Conservation (phyloP, 1,284 basidiomycete species). For the Fomitopsis pinicola region DNA sequence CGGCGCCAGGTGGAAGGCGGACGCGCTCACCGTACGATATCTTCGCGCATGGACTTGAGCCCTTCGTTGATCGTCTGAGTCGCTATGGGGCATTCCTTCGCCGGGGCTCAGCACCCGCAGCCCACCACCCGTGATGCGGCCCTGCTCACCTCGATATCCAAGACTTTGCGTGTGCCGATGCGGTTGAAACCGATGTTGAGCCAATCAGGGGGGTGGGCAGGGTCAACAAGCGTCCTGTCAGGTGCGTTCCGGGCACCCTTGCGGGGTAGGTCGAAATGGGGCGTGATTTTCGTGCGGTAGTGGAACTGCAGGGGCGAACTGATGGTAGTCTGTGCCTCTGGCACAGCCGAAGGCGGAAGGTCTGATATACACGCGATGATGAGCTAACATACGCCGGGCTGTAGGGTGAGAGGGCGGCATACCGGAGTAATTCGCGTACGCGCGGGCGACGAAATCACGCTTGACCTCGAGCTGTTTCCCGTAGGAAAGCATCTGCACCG, state of each 20-base stretch:
- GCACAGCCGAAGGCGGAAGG: slow-evolving; percentile 56
- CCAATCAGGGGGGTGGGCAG: slow-evolving; percentile 46
- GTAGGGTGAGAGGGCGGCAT: slow-evolving; percentile 13
- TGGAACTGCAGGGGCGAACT: slow-evolving; percentile 85
- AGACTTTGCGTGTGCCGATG: slow-evolving; percentile 69
- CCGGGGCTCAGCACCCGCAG: background rate
- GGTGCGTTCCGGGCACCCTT: slow-evolving; percentile 41
- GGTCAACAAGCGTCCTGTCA: slow-evolving; percentile 16
- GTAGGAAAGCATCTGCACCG: slow-evolving; percentile 78
- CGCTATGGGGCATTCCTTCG: slow-evolving; percentile 89
- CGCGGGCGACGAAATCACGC: slow-evolving; percentile 81
- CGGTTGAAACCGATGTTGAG: slow-evolving; percentile 89
- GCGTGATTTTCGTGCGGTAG: slow-evolving; percentile 97
- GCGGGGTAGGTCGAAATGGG: slow-evolving; percentile 87
- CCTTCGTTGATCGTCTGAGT: slow-evolving; percentile 78
- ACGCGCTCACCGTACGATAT: slow-evolving; percentile 62
- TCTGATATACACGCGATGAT: slow-evolving; percentile 30
- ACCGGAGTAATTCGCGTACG: slow-evolving; percentile 80
- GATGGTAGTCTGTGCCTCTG: slow-evolving; percentile 73
- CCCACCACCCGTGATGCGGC: background rate
- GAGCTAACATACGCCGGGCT: background rate
- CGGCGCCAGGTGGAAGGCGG: background rate
- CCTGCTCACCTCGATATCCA: slow-evolving; percentile 87
- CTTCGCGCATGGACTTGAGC: slow-evolving; percentile 56
- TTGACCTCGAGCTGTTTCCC: slow-evolving; percentile 85